phyloP scores from a whole-genome alignment of 2,329 filamentous ascomycete species.

The Fonsecaea erecta region DNA sequence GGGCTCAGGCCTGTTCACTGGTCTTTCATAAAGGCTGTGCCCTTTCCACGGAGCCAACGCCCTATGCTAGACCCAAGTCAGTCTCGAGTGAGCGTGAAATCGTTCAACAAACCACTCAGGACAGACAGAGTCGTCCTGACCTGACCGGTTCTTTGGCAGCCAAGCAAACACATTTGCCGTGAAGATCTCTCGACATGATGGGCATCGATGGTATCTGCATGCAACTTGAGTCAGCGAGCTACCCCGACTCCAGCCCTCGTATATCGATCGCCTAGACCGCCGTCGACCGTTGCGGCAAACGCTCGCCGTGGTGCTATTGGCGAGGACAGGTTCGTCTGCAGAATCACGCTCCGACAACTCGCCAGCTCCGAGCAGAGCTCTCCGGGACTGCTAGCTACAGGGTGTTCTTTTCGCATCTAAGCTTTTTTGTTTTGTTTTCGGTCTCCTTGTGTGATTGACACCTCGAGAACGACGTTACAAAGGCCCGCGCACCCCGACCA shows the following conservation, averaged over 20 bases:
- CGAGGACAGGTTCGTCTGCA: neutral
- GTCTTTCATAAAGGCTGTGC: neutral
- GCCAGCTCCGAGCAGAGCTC: neutral
- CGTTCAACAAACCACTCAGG: neutral
- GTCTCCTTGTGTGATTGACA: neutral
- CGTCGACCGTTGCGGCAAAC: slow-evolving; percentile 4
- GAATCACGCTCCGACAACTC: neutral
- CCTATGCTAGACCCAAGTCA: too few relatives aligned
- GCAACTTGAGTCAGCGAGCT: too few relatives aligned
- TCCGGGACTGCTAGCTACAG: neutral
- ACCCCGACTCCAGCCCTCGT: neutral
- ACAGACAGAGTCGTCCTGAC: neutral
- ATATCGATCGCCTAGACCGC: slow-evolving; percentile 1
- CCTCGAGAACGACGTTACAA: neutral
- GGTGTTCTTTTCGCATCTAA: neutral
- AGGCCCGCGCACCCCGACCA: neutral
- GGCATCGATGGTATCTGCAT: neutral
- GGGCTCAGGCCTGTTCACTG: neutral
- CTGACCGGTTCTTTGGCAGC: neutral
- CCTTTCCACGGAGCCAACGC: neutral
- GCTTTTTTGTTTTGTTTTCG: neutral
- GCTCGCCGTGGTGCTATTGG: neutral
- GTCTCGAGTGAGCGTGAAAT: neutral
- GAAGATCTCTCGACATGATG: neutral
- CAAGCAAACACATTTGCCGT: neutral